A percentile compares a stretch with the other conserved stretches of the same genome.
These are phyloP conservation scores for Sanghuangporus baumii DNA, from an alignment of 1,284 basidiomycete genomes.

Conservation along the genomic window DNA sequence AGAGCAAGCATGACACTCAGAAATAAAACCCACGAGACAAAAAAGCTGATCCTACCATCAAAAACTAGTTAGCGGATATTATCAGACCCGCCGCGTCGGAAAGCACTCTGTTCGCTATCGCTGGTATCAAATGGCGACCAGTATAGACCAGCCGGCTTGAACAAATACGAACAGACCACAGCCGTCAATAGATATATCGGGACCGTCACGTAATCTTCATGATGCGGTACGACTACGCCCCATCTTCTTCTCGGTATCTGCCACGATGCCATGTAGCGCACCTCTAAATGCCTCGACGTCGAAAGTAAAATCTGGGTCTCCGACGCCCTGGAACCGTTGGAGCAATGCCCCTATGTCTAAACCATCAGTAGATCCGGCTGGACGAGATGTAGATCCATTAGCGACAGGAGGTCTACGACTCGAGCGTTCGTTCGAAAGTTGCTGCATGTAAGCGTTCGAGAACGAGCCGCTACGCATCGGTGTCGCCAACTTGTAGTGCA, in stretches of 20 bases:
- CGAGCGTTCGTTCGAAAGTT: neutral
- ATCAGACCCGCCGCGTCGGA: no score
- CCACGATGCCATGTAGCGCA: slow-evolving; percentile 10
- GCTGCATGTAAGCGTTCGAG: neutral
- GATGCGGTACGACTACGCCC: neutral
- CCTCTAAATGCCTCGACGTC: slow-evolving; percentile 18
- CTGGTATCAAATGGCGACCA: no score
- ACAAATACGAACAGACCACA: no score
- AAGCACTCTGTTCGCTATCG: no score
- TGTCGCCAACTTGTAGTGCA: slow-evolving; percentile 13
- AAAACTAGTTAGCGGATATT: no score
- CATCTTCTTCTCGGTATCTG: neutral
- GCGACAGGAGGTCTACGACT: no score
- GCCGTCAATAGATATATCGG: neutral
- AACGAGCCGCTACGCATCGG: slow-evolving; percentile 15
- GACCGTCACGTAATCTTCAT: neutral
- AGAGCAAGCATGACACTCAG: no score
- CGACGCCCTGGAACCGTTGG: slow-evolving; percentile 11
- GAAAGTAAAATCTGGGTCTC: slow-evolving; percentile 13
- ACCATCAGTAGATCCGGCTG: neutral
- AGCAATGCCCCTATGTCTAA: slow-evolving; percentile 6
- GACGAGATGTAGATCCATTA: neutral
- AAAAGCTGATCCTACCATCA: no score
- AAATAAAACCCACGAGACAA: no score
- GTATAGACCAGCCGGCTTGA: no score